Conservation (phyloP, 2,329 filamentous ascomycete genomes). For the Fusarium metavorans region DNA sequence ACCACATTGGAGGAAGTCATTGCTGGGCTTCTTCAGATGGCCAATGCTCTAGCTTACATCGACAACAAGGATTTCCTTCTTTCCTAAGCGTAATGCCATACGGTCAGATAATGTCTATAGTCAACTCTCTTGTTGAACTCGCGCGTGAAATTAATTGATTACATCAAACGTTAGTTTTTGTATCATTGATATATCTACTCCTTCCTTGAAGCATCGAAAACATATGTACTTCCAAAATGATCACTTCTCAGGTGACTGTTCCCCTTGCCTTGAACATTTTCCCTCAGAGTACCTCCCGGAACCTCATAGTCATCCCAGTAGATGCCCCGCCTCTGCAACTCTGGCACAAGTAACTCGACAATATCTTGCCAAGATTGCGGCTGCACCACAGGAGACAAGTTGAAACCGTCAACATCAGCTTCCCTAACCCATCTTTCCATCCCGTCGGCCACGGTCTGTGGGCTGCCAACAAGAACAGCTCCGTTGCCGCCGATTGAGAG, state of each 20-base stretch:
- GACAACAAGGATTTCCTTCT: not conserved
- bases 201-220: not conserved
- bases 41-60: not conserved
- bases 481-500: constrained; percentile 11
- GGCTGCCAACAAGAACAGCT: constrained; percentile 16
- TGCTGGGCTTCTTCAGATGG: not conserved
- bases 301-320: constrained; percentile 20
- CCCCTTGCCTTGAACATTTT: constrained; percentile 8
- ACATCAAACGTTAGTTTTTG: not conserved
- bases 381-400: constrained; percentile 12
- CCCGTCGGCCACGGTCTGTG: constrained; percentile 14
- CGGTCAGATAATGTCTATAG: not conserved
- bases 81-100: not conserved
- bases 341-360: constrained; percentile 11
- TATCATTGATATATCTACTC: not conserved
- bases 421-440: constrained; percentile 17
- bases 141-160: too few species aligned
- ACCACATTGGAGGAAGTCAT: accelerated
- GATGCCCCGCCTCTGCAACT: constrained; percentile 14
- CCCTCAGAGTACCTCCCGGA: constrained; percentile 10
- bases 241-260: not conserved
- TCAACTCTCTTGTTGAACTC: not conserved
- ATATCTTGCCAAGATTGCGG: constrained; percentile 19
- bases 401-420: constrained; percentile 23
- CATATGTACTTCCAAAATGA: constrained; percentile 3